Percentiles rank a stretch among this genome's conserved stretches.
These are phyloP conservation scores for Colletotrichum lentis DNA, from an alignment of 2,329 filamentous ascomycete genomes.

Conservation along the genomic window DNA sequence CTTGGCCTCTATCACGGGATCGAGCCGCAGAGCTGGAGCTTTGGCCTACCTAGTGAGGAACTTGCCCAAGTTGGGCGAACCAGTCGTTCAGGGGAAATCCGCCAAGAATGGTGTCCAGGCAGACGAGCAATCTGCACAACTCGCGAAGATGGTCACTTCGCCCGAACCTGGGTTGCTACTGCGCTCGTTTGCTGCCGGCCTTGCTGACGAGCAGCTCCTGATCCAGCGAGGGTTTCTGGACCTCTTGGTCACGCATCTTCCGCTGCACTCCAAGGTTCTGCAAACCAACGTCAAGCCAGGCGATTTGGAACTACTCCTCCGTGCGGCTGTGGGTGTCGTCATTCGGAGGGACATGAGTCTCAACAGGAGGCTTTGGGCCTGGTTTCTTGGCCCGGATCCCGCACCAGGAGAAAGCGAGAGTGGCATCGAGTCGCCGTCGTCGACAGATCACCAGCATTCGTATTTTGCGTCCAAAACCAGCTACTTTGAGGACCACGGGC, in stretches of 20 bases:
- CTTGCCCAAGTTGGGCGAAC: slow-evolving; percentile 73
- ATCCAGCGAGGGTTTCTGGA: slow-evolving; percentile 96
- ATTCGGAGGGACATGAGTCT: slow-evolving; percentile 94
- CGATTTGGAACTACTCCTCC: slow-evolving; percentile 83
- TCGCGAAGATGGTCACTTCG: slow-evolving; percentile 75
- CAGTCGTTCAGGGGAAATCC: slow-evolving; percentile 44
- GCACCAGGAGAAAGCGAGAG: slow-evolving; percentile 58
- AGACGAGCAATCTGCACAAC: slow-evolving; percentile 60
- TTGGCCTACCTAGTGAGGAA: slow-evolving; percentile 84
- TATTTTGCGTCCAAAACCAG: slow-evolving; percentile 69
- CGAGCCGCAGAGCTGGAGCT: slow-evolving; percentile 83
- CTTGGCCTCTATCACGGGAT: slow-evolving; percentile 87
- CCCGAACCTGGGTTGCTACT: slow-evolving; percentile 92
- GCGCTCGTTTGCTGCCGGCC: slow-evolving; percentile 88
- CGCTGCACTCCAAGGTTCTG: slow-evolving; percentile 81
- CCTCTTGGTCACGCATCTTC: slow-evolving; percentile 87
- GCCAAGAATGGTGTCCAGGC: slow-evolving; percentile 45
- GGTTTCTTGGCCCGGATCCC: slow-evolving; percentile 86
- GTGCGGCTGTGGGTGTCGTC: slow-evolving; percentile 86
- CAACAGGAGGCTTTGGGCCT: slow-evolving; percentile 93
- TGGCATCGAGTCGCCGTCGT: slow-evolving; percentile 55
- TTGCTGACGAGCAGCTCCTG: slow-evolving; percentile 85
- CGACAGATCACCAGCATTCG: slow-evolving; percentile 54
- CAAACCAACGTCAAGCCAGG: slow-evolving; percentile 75
- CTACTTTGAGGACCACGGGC: slow-evolving; percentile 84